These are phyloP conservation scores for Begonia peltatifolia DNA, from an alignment of 306 rosid species.

Conservation along the genomic window DNA sequence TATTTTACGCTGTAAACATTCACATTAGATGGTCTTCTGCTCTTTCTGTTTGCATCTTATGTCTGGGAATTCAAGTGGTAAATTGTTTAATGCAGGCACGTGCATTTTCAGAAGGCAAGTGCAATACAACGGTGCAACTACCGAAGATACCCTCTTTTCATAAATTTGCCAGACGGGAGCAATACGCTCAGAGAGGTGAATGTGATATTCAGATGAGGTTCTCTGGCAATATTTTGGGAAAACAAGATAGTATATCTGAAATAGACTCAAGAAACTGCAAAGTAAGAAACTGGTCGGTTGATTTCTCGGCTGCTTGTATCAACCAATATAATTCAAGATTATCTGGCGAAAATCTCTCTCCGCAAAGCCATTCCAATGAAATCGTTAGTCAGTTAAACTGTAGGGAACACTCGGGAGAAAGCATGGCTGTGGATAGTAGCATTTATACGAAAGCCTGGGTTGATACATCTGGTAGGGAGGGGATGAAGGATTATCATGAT, in stretches of 20 bases:
- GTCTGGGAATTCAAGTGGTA: constrained; percentile 8
- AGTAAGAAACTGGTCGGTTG: constrained; percentile 97
- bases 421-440: constrained; percentile 79
- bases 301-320: constrained; percentile 83
- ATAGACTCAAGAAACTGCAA: constrained; percentile 93
- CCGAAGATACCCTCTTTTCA: constrained; percentile 98
- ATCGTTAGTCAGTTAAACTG: constrained; percentile 65
- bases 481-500: constrained; percentile 75
- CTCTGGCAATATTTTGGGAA: constrained; percentile 78
- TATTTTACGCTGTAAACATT: too few relatives aligned
- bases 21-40: too few relatives aligned
- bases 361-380: constrained; percentile 90
- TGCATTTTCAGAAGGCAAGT: constrained; percentile 87
- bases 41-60: constrained; percentile 9
- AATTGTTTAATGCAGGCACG: constrained; percentile 57
- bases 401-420: constrained; percentile 96
- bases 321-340: constrained; percentile 65
- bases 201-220: constrained; percentile 59
- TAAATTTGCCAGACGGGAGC: constrained; percentile 84
- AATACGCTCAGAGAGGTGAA: constrained; percentile 64
- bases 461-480: constrained; percentile 76
- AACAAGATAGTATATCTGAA: constrained; percentile 91
- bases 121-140: constrained; percentile 55
- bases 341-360: constrained; percentile 79
- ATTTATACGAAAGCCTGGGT: constrained; percentile 96